These are phyloP conservation scores for Vitis hybrid DNA, from an alignment of 177 flowering plant genomes.

Conservation along the genomic window DNA sequence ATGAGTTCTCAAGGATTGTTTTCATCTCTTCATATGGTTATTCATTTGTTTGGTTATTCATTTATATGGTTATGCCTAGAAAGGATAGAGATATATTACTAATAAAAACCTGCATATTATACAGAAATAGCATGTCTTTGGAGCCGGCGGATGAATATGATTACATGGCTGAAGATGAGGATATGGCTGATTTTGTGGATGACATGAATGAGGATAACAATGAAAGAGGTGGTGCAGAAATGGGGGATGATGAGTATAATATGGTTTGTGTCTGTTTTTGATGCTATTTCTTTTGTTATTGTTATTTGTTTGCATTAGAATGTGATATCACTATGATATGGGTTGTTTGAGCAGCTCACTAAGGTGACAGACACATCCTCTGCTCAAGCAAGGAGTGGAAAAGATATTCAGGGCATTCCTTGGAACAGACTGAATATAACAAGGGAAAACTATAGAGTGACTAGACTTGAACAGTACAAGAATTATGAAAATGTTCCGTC, in stretches of 20 bases:
- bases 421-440: constrained; percentile 53
- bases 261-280: constrained; percentile 24
- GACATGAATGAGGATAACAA: constrained; percentile 31
- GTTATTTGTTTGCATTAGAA: neutral
- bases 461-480: constrained; percentile 53
- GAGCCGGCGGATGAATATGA: constrained; percentile 20
- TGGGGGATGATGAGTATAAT: constrained; percentile 35
- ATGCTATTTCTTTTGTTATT: neutral
- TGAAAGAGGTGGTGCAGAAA: constrained; percentile 26
- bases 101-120: no score
- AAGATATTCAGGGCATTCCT: constrained; percentile 60
- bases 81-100: neutral
- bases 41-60: neutral
- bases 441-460: constrained; percentile 45
- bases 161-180: constrained; percentile 30
- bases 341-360: constrained; percentile 31
- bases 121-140: constrained; percentile 21
- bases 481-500: constrained; percentile 46
- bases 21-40: no score
- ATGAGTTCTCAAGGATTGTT: no score
- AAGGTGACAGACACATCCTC: constrained; percentile 55
- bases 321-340: neutral
- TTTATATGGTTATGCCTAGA: neutral
- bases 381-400: constrained; percentile 48
- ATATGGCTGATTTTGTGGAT: constrained; percentile 28